Conservation (phyloP, 768 basidiomycete species). For the Suillus weaverae region DNA sequence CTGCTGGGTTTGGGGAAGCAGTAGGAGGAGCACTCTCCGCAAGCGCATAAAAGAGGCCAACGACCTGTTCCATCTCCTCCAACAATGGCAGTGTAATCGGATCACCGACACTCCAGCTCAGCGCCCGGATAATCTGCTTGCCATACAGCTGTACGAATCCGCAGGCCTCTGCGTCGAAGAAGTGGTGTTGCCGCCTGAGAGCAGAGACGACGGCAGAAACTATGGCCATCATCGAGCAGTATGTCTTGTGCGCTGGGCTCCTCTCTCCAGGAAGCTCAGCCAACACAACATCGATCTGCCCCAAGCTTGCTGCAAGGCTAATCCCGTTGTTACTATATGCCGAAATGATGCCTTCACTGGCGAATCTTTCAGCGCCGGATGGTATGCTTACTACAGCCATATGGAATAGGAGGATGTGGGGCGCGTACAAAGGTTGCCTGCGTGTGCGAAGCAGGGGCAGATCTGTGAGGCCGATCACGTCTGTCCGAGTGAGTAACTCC, state of each 20-base stretch:
- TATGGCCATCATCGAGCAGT: constrained; percentile 83
- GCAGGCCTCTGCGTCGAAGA: constrained; percentile 81
- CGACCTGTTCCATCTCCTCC: constrained; percentile 81
- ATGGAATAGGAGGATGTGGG: constrained; percentile 83
- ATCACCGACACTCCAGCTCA: constrained; percentile 83
- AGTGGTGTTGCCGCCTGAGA: constrained; percentile 66
- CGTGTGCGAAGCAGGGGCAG: constrained; percentile 59
- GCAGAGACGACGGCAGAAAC: constrained; percentile 69
- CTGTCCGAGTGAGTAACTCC: constrained; percentile 66
- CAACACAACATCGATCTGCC: constrained; percentile 63
- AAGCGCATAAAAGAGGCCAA: constrained; percentile 76
- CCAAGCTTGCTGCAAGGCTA: constrained; percentile 72
- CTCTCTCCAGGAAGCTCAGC: constrained; percentile 74
- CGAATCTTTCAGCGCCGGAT: constrained; percentile 80
- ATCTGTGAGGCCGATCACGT: constrained; percentile 71
- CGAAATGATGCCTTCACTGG: constrained; percentile 75
- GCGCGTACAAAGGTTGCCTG: constrained; percentile 69
- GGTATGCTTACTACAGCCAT: constrained; percentile 78
- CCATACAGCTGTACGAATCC: constrained; percentile 85
- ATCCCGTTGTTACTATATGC: constrained; percentile 86
- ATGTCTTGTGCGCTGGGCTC: constrained; percentile 76
- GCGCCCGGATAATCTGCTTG: constrained; percentile 71
- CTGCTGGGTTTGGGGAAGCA: constrained; percentile 39
- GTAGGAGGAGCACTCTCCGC: constrained; percentile 43
- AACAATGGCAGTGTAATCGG: constrained; percentile 73